Base-by-base conservation (phyloP, 2,329 filamentous ascomycete genomes). In the Botrytis squamosa region DNA sequence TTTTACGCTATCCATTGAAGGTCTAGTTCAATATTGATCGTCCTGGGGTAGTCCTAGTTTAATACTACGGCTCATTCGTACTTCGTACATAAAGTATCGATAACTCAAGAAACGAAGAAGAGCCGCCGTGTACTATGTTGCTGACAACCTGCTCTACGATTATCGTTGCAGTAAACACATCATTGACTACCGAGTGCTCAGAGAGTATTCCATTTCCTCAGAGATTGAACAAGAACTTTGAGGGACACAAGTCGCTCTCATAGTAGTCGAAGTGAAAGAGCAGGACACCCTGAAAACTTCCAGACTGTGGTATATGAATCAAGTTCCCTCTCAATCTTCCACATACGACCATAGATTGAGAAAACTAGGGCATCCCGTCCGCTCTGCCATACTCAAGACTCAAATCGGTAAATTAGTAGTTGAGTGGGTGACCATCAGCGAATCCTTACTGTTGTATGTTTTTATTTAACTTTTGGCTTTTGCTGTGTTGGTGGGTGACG, bases 361-460 rank as follows among this genome's bases (percentile, higher is more conserved):
- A 49, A 57, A 42, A 57, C 8, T 68, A 62, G 68, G 68, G 68
- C 68, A 70, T 70, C 68, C 68, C 68, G 68, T 70, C 68, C 68
- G 68, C 68, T 70, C 68, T 70, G 68, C 68, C 68, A 70, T 70
- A 46, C 68, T 62, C 59, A 70, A 70, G 68, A 40, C 52, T 60
- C 59, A 62, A 64, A 70, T 70, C 68, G 68, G 55, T 64, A 70
- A 64, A 64, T 64, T 49, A 70, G 68, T 70, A 70, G 55, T 70
- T 70, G 59, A 70, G 68, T 70, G 68, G 68, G 68, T 70, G 68
- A 70, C 68, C 68, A 70, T 70, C 59, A 70, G 68, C 68, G 68
- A 70, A 70, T 64, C 68, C 68, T 64, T 64, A 49, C 68, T 70
- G 68, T 70, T 40, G 68, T 70, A 70, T 70, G 55, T 64, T 49